Base-by-base conservation (phyloP, 169 alveolate genomes). In the Cyclospora cayetanensis region DNA sequence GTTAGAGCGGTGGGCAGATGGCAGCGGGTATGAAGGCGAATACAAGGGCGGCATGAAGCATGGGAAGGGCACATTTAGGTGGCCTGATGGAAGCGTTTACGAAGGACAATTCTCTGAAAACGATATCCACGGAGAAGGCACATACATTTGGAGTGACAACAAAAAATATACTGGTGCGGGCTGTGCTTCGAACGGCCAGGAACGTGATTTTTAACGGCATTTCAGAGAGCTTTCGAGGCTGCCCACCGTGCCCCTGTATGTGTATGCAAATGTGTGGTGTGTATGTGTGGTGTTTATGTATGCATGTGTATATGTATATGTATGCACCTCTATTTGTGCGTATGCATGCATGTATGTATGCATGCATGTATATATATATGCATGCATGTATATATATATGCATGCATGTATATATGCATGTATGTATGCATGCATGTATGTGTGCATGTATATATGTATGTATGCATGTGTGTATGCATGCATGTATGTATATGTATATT, bases 1-100 rank as follows among this genome's bases (percentile, higher is more conserved):
- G 11, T 89, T 93, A 1, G 96, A 96, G 83, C 91, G 74, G 3
- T 96, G 98, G 98, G 94, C 94, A 22, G 98, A 96, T 90, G 98
- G 97, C 7, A 94, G 97, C 53, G 79, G 84, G 55, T 96, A 95
- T 89, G 93, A 96, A 53, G 98, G 98, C 46, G 94, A 90, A 82
- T 97, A 95, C 93, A 90, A 92, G 66, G 55, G 41, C 5, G 92
- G 83, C 43, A 18, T 89, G 94, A 43, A 95, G 91, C 95, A 95
- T 63, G 98, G 98, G 7, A 90, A 91, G 79, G 98, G 98, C n/a
- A 93, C 93, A 35, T 93, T 96, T 92, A 82, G 91, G 29, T 96
- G 96, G 96, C 93, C 93, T 9, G 97, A 97, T 87, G 96, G 97
- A 87, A 87, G 96, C 4, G 83, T 68, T 76, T 96, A 96, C 65